Base-by-base conservation (phyloP, 352 stramenopile genomes). In the Phytopythium chamaehyphon region DNA sequence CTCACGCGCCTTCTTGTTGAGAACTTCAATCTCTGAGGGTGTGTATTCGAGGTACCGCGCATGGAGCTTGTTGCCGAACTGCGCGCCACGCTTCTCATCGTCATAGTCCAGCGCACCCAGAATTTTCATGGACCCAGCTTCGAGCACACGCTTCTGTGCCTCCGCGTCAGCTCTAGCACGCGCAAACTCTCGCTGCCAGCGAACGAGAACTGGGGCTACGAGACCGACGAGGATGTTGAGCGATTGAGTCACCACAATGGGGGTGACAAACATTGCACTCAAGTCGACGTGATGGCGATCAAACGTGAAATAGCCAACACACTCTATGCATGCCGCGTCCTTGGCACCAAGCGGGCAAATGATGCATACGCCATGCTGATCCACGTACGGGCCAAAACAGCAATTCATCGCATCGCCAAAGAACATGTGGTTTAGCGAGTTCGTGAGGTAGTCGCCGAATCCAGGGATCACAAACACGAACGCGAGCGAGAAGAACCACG, bases 401-500 rank as follows among this genome's bases (percentile, higher is more conserved):
- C 83, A 95, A 55, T 95, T 95, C 57, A 90, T 88, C 1, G 64
- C 67, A 48, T 95, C 84, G 18, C 80, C 73, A 36, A 86, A 92
- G n/a, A 90, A 75, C 54, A 73, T 69, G 59, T 83, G 77, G 42
- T 95, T 93, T 37, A 95, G 73, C 12, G 72, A 77, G 60, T 95
- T 95, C 40, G 81, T 95, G 42, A 95, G 60, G 55, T 85, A 86
- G 59, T 93, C 83, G 18, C 83, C 85, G 28, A 88, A 69, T 18
- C 83, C 82, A 1, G 85, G 83, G 42, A 95, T 89, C 55, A 93
- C 85, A 53, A 91, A 93, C 14, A 95, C 70, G 57, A 95, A 95
- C 14, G 85, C 83, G 31, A 95, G 76, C 57, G 76, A 90, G 61
- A 95, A 95, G 64, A 95, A 95, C 85, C 85, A 95, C 51, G 83